Percentiles rank a stretch among this genome's conserved stretches.
These are phyloP conservation scores for Trametes cingulata DNA, from an alignment of 768 basidiomycete genomes.

Conservation along the genomic window DNA sequence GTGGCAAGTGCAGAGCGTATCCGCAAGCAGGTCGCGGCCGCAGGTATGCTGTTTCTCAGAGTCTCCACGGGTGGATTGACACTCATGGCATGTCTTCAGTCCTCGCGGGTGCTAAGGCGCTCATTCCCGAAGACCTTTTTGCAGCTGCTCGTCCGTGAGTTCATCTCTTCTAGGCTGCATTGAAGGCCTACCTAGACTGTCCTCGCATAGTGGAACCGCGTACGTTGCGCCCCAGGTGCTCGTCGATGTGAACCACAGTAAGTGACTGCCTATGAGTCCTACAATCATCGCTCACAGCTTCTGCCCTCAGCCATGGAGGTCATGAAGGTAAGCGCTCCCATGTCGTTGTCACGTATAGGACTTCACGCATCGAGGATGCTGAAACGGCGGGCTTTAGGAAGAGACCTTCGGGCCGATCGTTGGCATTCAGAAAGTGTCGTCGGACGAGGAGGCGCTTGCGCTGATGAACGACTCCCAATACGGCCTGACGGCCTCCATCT, in stretches of 20 bases:
- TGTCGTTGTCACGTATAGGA: neutral
- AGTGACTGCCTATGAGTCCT: slow-evolving; percentile 34
- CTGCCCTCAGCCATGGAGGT: slow-evolving; percentile 74
- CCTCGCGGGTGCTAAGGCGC: slow-evolving; percentile 71
- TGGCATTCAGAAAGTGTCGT: slow-evolving; percentile 88
- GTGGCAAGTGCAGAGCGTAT: slow-evolving; percentile 83
- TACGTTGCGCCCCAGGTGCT: slow-evolving; percentile 92
- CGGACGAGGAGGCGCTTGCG: slow-evolving; percentile 83
- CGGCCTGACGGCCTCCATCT: slow-evolving; percentile 91
- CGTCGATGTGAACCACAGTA: slow-evolving; percentile 85
- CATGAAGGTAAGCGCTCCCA: slow-evolving; percentile 64
- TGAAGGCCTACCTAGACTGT: neutral
- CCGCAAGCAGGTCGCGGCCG: slow-evolving; percentile 83
- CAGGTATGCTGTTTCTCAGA: slow-evolving; percentile 45
- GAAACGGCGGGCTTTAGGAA: slow-evolving; percentile 43
- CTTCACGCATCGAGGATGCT: neutral
- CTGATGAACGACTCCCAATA: slow-evolving; percentile 98
- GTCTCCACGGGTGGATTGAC: neutral
- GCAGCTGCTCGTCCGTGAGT: slow-evolving; percentile 67
- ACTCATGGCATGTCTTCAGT: slow-evolving; percentile 43
- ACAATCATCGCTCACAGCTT: neutral
- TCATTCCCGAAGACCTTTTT: slow-evolving; percentile 70
- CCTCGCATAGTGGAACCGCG: slow-evolving; percentile 61
- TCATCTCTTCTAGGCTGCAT: neutral
- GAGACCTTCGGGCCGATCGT: slow-evolving; percentile 94